Evolutionary conservation across 768 basidiomycete species (phyloP).

Genomic region (Zangia roseola): DNA sequence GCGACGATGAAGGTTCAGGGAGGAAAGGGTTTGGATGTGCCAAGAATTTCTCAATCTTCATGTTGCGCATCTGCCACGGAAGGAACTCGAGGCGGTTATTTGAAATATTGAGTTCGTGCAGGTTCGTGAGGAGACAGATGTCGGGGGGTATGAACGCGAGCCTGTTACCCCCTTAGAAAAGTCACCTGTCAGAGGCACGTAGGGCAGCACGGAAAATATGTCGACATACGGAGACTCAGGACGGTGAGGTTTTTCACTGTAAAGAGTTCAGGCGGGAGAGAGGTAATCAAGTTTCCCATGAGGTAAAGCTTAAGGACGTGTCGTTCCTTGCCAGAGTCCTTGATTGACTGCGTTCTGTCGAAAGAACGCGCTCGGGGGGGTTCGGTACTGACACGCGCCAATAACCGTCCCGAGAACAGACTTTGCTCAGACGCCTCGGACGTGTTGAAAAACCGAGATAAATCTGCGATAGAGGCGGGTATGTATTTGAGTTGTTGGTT

Average conservation of each 20-base stretch:
- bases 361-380: conserved; percentile 28
- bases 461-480: conserved; percentile 44
- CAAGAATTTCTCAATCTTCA: conserved; percentile 48
- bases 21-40: conserved; percentile 65
- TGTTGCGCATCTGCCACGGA: conserved; percentile 62
- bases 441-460: conserved; percentile 46
- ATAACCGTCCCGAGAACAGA: conserved; percentile 22
- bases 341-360: conserved; percentile 27
- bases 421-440: conserved; percentile 35
- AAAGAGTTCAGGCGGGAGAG: conserved; percentile 59
- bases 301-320: conserved; percentile 59
- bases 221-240: conserved; percentile 58
- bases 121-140: conserved; percentile 49
- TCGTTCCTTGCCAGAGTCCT: conserved; percentile 39
- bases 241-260: conserved; percentile 55
- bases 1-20: conserved; percentile 22
- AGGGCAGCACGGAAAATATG: not conserved
- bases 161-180: conserved; percentile 50
- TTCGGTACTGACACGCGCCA: conserved; percentile 37
- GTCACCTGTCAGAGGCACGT: not conserved
- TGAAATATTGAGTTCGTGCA: conserved; percentile 60
- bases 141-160: conserved; percentile 62
- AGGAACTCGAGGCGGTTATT: conserved; percentile 58
- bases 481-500: conserved; percentile 45
- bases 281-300: conserved; percentile 49